These are phyloP conservation scores for Diphasiastrum complanatum DNA, from an alignment of 83 land plant species.

Conservation along the genomic window DNA sequence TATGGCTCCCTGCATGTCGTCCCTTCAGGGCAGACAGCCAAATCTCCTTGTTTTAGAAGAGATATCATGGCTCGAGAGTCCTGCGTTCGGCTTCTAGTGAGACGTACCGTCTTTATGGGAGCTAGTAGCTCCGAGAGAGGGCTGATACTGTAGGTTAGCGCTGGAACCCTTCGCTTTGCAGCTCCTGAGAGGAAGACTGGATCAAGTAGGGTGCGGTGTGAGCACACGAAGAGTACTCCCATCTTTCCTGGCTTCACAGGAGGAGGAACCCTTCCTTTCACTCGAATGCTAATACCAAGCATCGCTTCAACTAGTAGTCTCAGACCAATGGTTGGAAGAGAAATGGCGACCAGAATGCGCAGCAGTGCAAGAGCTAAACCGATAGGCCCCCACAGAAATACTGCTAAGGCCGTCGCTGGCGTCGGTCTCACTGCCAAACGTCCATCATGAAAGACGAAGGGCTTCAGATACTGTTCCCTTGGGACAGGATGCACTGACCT, in stretches of 20 bases:
- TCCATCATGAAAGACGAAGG: conserved; percentile 3
- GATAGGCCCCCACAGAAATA: background rate
- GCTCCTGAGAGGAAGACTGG: conserved; percentile 5
- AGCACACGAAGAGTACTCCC: conserved; percentile 8
- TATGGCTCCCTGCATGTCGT: conserved; percentile 15
- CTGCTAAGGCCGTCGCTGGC: background rate
- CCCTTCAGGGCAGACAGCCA: conserved; percentile 9
- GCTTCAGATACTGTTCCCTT: no score
- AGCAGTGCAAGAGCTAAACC: background rate
- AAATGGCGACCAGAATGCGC: background rate
- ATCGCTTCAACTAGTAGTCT: background rate
- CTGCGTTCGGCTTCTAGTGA: conserved; percentile 15
- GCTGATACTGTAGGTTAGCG: conserved; percentile 5
- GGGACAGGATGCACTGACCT: no score
- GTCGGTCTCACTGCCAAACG: background rate
- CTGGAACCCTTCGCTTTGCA: background rate
- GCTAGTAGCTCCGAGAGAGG: conserved; percentile 7
- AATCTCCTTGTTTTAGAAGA: conserved; percentile 8
- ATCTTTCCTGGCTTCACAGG: conserved; percentile 1
- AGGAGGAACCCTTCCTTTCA: conserved; percentile 11
- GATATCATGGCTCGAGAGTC: background rate
- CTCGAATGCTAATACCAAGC: background rate
- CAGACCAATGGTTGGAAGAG: no score
- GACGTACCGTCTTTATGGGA: conserved; percentile 9
- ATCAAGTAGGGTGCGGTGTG: conserved; percentile 7